Percentiles rank a stretch among this genome's conserved stretches.
Evolutionary conservation across 108 stramenopile species (phyloP).

Genomic region (Pseudonitzschia multiseries): DNA sequence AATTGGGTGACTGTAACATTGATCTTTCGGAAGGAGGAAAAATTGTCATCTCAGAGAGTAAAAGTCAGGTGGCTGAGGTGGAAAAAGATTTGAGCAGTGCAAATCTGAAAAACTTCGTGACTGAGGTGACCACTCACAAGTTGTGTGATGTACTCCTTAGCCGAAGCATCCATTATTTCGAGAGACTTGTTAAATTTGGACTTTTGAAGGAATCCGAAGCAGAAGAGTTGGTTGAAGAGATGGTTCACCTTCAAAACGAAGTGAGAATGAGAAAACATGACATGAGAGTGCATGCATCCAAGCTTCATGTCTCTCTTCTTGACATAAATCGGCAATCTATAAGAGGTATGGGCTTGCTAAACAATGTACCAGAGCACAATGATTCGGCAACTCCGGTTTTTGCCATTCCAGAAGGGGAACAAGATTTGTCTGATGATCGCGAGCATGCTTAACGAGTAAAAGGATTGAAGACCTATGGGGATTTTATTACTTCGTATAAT

Average conservation of each 20-base stretch:
- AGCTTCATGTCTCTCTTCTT: not conserved
- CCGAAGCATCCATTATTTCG: conserved; percentile 39
- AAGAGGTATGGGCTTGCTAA: not conserved
- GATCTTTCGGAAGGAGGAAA: conserved; percentile 46
- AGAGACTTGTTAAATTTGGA: conserved; percentile 42
- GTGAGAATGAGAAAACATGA: conserved; percentile 20
- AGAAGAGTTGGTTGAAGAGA: conserved; percentile 48
- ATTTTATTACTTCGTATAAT: too few species aligned
- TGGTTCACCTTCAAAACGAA: conserved; percentile 33
- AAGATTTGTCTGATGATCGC: too few species aligned
- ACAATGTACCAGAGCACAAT: too few species aligned
- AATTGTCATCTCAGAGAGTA: conserved; percentile 59
- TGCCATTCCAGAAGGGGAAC: too few species aligned
- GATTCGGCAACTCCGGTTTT: too few species aligned
- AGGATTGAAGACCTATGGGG: too few species aligned
- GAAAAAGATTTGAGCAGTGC: conserved; percentile 30
- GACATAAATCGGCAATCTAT: not conserved
- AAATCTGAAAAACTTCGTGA: conserved; percentile 15
- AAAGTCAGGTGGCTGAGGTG: conserved; percentile 37
- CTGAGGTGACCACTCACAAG: conserved; percentile 55
- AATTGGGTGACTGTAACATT: conserved; percentile 38
- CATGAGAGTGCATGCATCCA: not conserved
- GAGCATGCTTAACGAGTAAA: too few species aligned
- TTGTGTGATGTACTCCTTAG: conserved; percentile 67
- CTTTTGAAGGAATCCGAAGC: conserved; percentile 69